phyloP scores from a whole-genome alignment of 2,329 filamentous ascomycete genomes.

The Colletotrichum agaves region DNA sequence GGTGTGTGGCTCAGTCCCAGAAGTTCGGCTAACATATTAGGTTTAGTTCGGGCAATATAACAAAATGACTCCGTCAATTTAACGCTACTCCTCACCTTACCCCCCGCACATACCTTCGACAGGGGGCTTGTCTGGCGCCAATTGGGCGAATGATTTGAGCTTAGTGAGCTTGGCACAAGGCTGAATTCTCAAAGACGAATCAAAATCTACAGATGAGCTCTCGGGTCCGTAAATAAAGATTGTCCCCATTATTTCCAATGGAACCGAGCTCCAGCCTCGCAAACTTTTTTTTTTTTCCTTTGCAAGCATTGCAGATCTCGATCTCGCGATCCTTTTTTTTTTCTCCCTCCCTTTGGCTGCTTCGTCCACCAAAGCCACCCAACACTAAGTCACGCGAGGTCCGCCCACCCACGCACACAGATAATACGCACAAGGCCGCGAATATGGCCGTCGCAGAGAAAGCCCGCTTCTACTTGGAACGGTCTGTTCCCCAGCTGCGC shows the following conservation, averaged over 20 bases:
- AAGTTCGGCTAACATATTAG: too few species aligned
- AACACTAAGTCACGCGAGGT: not conserved
- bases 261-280: constrained; percentile 36
- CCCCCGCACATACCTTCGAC: too few species aligned
- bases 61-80: too few species aligned
- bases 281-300: constrained; percentile 39
- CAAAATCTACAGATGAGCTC: not conserved
- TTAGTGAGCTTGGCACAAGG: constrained; percentile 28
- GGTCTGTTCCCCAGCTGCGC: constrained; percentile 89
- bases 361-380: too few species aligned
- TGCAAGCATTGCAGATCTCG: constrained; percentile 13
- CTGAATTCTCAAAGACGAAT: constrained; percentile 16
- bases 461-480: constrained; percentile 93
- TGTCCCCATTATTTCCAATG: constrained; percentile 28
- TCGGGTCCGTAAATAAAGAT: not conserved
- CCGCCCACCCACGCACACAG: not conserved
- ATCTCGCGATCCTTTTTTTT: constrained; percentile 1
- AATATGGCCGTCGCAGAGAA: constrained; percentile 78
- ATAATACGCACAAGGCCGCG: not conserved
- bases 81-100: too few species aligned
- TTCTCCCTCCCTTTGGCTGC: not conserved
- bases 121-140: not conserved
- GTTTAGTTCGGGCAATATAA: too few species aligned
- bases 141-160: not conserved
- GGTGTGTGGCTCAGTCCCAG: too few species aligned